Percentiles rank a stretch among this genome's conserved stretches.
Conservation (phyloP, 306 rosid species). For the Glycine soja region DNA sequence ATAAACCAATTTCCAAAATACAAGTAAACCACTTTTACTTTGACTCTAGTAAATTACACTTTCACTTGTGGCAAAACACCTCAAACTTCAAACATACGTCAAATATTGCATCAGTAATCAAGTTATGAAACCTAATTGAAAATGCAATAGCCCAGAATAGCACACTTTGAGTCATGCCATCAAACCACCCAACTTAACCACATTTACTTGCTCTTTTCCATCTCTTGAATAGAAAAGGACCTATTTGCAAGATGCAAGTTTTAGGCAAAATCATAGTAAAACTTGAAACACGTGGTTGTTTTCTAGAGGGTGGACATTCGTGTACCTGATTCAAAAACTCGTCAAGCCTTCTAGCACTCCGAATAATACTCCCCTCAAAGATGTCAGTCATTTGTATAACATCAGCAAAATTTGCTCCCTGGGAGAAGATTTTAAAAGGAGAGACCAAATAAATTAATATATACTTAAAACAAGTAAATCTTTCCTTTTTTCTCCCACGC, state of each 20-base stretch:
- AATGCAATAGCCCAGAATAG: background rate
- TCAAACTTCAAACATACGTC: constrained; percentile 23
- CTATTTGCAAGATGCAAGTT: background rate
- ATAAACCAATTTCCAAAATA: constrained; percentile 3
- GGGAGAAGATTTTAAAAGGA: constrained; percentile 41
- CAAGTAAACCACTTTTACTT: constrained; percentile 10
- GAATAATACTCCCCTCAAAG: constrained; percentile 95
- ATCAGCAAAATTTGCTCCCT: constrained; percentile 89
- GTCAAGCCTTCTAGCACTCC: constrained; percentile 98
- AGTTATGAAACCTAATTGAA: constrained; percentile 22
- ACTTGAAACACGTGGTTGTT: background rate
- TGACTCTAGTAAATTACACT: background rate
- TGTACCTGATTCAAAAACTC: constrained; percentile 93
- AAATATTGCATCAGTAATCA: background rate
- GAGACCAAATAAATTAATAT: constrained; percentile 20
- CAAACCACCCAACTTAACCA: constrained; percentile 23
- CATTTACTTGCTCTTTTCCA: background rate
- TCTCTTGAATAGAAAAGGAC: constrained; percentile 3
- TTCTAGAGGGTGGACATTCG: background rate
- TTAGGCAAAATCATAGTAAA: background rate
- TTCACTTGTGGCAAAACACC: constrained; percentile 25
- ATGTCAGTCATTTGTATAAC: constrained; percentile 98
- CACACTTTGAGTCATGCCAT: background rate
- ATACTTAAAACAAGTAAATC: constrained; percentile 29
- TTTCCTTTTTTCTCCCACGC: background rate